phyloP scores from a whole-genome alignment of 176 grass and related monocot species.

The Eragrostis nindensis region DNA sequence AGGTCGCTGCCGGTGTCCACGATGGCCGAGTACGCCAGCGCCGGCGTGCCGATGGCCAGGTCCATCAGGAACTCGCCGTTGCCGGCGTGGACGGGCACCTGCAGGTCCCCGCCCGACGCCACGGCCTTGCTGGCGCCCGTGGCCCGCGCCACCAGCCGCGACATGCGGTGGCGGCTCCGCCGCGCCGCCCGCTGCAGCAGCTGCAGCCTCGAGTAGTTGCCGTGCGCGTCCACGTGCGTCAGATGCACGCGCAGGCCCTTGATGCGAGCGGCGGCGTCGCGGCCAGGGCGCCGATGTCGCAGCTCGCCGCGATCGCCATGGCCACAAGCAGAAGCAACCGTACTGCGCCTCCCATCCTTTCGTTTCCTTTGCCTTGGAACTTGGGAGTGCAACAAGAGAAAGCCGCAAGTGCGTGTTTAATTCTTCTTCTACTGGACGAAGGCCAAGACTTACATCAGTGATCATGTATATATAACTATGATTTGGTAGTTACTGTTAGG shows the following conservation, averaged over 20 bases:
- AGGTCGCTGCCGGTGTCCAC: conserved; percentile 86
- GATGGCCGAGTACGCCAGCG: conserved; percentile 58
- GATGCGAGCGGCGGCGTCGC: background rate
- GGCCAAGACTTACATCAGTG: conserved; percentile 29
- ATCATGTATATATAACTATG: background rate
- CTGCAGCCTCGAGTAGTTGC: conserved; percentile 70
- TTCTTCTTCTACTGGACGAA: conserved; percentile 24
- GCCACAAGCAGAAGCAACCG: conserved; percentile 44
- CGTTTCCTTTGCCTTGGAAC: conserved; percentile 15
- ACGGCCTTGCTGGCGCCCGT: conserved; percentile 38
- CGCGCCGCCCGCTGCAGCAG: conserved; percentile 63
- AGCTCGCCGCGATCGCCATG: conserved; percentile 9
- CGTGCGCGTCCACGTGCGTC: conserved; percentile 69
- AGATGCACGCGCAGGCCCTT: conserved; percentile 60
- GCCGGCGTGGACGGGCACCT: conserved; percentile 54
- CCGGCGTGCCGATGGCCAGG: conserved; percentile 70
- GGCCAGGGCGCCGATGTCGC: conserved; percentile 20
- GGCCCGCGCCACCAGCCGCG: conserved; percentile 51
- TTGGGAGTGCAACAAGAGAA: background rate
- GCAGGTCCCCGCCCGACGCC: conserved; percentile 25
- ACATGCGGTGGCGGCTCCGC: conserved; percentile 73
- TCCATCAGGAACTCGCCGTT: conserved; percentile 77
- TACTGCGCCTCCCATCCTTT: conserved; percentile 1
- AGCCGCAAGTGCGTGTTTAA: background rate
- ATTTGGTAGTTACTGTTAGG: conserved; percentile 58